A percentile compares a stretch with the other conserved stretches of the same genome.
phyloP scores from a whole-genome alignment of 2,329 filamentous ascomycete species.

The Xylaria sp. region DNA sequence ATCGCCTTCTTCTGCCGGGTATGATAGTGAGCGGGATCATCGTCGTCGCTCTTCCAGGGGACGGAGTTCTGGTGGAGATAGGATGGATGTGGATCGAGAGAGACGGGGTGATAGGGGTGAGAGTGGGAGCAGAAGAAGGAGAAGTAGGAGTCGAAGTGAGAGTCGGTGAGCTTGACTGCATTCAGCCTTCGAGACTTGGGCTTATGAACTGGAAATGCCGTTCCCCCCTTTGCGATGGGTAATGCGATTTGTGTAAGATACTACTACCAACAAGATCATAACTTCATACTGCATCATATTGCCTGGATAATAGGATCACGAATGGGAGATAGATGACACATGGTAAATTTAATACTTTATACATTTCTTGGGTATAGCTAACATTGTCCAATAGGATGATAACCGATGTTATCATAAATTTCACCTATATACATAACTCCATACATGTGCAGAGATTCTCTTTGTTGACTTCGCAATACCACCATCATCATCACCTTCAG shows the following conservation, averaged over 20 bases:
- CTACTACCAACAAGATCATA: background rate
- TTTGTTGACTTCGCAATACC: background rate
- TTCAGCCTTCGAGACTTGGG: background rate
- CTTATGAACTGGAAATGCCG: too few relatives aligned
- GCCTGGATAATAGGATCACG: background rate
- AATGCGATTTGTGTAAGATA: background rate
- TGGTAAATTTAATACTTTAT: conserved; percentile 27
- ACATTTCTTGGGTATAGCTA: conserved; percentile 31
- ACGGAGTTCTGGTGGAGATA: conserved; percentile 48
- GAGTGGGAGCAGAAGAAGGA: conserved; percentile 33
- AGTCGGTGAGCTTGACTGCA: conserved; percentile 22
- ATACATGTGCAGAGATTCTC: background rate
- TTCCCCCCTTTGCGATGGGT: background rate
- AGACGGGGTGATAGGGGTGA: conserved; percentile 36
- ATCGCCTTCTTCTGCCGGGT: conserved; percentile 21
- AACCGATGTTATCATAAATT: background rate
- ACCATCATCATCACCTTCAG: background rate
- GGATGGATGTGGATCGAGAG: conserved; percentile 56
- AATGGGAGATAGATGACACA: background rate
- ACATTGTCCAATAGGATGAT: conserved; percentile 22
- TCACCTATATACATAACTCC: conserved; percentile 2
- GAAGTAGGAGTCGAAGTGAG: conserved; percentile 23
- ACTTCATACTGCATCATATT: background rate
- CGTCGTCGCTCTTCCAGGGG: conserved; percentile 39
- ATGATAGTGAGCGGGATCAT: conserved; percentile 33